Evolutionary conservation across 192 early-diverging fungal species (phyloP).

Genomic region (Phycomyces blakesleeanus): DNA sequence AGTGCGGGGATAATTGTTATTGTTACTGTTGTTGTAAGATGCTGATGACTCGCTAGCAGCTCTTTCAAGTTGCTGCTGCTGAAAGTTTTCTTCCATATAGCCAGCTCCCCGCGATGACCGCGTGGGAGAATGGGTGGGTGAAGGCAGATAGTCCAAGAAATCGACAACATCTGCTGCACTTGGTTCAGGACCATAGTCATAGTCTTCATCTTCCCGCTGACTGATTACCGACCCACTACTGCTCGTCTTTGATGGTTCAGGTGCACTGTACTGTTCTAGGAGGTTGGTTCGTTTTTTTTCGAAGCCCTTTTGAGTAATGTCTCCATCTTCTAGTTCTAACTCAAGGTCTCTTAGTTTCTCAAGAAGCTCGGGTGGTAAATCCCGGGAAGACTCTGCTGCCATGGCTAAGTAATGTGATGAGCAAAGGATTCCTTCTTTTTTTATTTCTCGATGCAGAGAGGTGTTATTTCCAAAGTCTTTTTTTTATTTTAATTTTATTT

Average conservation of each 20-base stretch:
- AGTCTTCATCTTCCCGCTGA: not conserved
- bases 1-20: not conserved
- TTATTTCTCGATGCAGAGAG: not conserved
- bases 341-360: slow-evolving; percentile 32
- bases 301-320: slow-evolving; percentile 73
- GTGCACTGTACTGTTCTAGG: not conserved
- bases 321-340: slow-evolving; percentile 56
- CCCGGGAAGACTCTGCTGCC: slow-evolving; percentile 16
- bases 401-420: slow-evolving; percentile 1
- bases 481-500: no score
- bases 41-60: slow-evolving; percentile 2
- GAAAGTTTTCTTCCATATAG: slow-evolving; percentile 21
- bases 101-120: slow-evolving; percentile 5
- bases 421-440: not conserved
- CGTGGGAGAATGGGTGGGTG: slow-evolving; percentile 33
- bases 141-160: slow-evolving; percentile 35
- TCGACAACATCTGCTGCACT: slow-evolving; percentile 38
- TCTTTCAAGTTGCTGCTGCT: not conserved
- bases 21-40: not conserved
- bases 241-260: not conserved
- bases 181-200: slow-evolving; percentile 30
- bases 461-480: no score
- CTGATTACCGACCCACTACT: not conserved
- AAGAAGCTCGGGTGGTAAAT: slow-evolving; percentile 22
- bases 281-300: slow-evolving; percentile 51